Evolutionary conservation across 371 early-diverging fungal genomes (phyloP).

Genomic region (Haplosporangium sp.): DNA sequence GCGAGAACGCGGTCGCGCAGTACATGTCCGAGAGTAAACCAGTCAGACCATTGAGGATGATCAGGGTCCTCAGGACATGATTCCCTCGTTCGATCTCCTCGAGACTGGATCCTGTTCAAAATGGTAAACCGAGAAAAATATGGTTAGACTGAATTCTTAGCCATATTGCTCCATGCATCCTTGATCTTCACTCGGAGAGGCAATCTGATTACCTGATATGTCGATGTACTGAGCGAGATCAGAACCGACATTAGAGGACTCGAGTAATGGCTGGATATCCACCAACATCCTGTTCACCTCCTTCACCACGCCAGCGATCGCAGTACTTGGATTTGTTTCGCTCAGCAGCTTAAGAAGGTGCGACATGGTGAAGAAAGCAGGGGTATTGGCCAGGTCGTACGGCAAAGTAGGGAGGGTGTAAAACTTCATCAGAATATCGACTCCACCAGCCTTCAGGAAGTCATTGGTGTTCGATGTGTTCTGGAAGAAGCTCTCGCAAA

Average conservation of each 20-base stretch:
- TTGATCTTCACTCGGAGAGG: too few species aligned
- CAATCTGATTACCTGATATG: constrained; percentile 21
- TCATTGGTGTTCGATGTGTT: constrained; percentile 78
- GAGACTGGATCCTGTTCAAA: constrained; percentile 56
- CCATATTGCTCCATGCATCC: too few species aligned
- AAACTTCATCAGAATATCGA: constrained; percentile 71
- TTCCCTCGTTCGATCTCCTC: constrained; percentile 65
- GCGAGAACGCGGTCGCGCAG: constrained; percentile 72
- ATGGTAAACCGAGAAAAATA: too few species aligned
- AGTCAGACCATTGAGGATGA: constrained; percentile 71
- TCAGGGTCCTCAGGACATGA: constrained; percentile 64
- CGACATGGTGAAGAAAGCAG: constrained; percentile 76
- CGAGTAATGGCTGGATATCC: constrained; percentile 42
- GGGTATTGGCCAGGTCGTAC: constrained; percentile 77
- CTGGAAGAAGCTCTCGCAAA: constrained; percentile 90
- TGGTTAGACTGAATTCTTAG: too few species aligned
- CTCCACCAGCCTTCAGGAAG: constrained; percentile 78
- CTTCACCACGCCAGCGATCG: constrained; percentile 58
- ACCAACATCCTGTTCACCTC: constrained; percentile 63
- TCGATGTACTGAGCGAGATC: constrained; percentile 49
- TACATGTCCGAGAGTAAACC: constrained; percentile 83
- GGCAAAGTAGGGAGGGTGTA: constrained; percentile 78
- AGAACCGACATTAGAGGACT: constrained; percentile 17
- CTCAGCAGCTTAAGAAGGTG: constrained; percentile 79
- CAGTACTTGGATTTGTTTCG: constrained; percentile 70